Evolutionary conservation across 768 basidiomycete genomes (phyloP).

Genomic region (Exsudoporus frostii): DNA sequence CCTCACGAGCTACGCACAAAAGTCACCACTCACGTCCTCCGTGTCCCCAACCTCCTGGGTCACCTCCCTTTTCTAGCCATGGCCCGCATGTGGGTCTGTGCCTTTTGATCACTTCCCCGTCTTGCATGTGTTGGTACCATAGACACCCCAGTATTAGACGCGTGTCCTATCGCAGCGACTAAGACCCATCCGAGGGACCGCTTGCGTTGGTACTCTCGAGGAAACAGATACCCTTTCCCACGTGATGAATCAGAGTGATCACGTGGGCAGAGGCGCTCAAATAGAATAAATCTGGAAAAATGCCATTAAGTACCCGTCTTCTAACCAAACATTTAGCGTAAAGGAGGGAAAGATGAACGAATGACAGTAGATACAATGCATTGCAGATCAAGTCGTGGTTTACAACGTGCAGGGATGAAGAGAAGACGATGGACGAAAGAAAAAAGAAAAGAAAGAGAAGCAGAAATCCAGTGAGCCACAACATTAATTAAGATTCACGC

Average conservation of each 20-base stretch:
- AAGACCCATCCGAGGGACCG: constrained; percentile 2
- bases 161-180: constrained; percentile 1
- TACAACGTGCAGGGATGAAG: constrained; percentile 28
- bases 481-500: constrained; percentile 33
- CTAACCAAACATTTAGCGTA: constrained; percentile 8
- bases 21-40: background rate
- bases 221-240: constrained; percentile 12
- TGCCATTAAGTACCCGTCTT: constrained; percentile 6
- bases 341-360: constrained; percentile 6
- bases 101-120: background rate
- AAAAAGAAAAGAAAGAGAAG: background rate
- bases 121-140: background rate
- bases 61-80: background rate
- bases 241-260: constrained; percentile 22
- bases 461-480: constrained; percentile 17
- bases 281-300: background rate
- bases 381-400: constrained; percentile 21
- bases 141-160: background rate
- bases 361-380: constrained; percentile 19
- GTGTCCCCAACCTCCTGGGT: constrained; percentile 4
- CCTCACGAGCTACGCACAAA: background rate
- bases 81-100: background rate
- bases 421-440: constrained; percentile 1
- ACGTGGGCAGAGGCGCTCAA: constrained; percentile 14
- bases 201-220: constrained; percentile 2